These are phyloP conservation scores for sorghum (Sorghum bicolor) DNA, from an alignment of 176 grass and related monocot genomes.

Conservation along the genomic window Sorghum_bicolor_NCBIv3 NC_012872.2:61624001-61624500, in stretches of 20 bases:
- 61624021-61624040: slow-evolving; percentile 5
- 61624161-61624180: slow-evolving; percentile 31
- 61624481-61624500: slow-evolving; percentile 42
- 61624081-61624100: not conserved
- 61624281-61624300: slow-evolving; percentile 42
- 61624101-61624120: slow-evolving; percentile 13
- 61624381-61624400: slow-evolving; percentile 44
- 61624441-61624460: slow-evolving; percentile 44
- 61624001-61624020: slow-evolving; percentile 2
- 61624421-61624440: slow-evolving; percentile 32
- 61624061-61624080: slow-evolving; percentile 11
- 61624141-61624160: slow-evolving; percentile 24
- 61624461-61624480: slow-evolving; percentile 40
- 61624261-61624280: slow-evolving; percentile 11
- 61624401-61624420: slow-evolving; percentile 37
- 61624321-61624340: slow-evolving; percentile 31
- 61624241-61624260: slow-evolving; percentile 40
- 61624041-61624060: slow-evolving; percentile 17
- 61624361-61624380: slow-evolving; percentile 41
- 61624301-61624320: slow-evolving; percentile 28
- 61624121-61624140: slow-evolving; percentile 18
- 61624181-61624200: slow-evolving; percentile 25
- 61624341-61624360: slow-evolving; percentile 39
- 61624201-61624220: slow-evolving; percentile 43
- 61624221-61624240: slow-evolving; percentile 39